Evolutionary conservation across 495 filamentous ascomycete species (phyloP).

Genomic region (Filosporella fistucella): DNA sequence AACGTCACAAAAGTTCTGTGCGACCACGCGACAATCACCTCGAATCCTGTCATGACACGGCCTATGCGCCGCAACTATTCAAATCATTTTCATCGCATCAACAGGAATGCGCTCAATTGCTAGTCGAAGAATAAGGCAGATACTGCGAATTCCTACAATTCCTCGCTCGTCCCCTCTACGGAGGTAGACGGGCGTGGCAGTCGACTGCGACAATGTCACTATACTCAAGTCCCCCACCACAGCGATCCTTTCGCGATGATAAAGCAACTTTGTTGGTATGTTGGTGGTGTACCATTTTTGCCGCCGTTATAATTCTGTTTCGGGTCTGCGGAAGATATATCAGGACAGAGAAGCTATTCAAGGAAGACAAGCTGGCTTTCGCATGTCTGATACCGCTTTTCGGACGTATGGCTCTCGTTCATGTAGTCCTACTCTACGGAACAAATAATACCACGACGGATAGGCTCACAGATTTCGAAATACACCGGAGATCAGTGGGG

Average conservation of each 20-base stretch:
- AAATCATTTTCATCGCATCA: neutral
- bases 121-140: neutral
- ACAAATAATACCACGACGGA: constrained; percentile 73
- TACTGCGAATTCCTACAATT: constrained; percentile 10
- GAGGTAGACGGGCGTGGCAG: constrained; percentile 55
- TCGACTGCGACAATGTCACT: constrained; percentile 34
- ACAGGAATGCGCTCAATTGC: neutral
- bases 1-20: constrained; percentile 17
- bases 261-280: constrained; percentile 82
- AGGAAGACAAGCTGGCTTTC: constrained; percentile 84
- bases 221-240: constrained; percentile 55
- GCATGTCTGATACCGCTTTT: constrained; percentile 74
- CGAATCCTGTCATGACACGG: constrained; percentile 12
- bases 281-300: constrained; percentile 90
- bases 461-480: constrained; percentile 39
- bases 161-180: constrained; percentile 53
- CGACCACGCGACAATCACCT: constrained; percentile 16
- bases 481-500: constrained; percentile 50
- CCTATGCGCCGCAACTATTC: constrained; percentile 8
- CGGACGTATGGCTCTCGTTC: constrained; percentile 78
- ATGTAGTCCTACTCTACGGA: constrained; percentile 76
- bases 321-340: constrained; percentile 75
- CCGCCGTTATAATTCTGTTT: constrained; percentile 72
- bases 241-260: constrained; percentile 49
- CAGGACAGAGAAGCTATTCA: constrained; percentile 74